Percentiles rank a stretch among this genome's conserved stretches.
phyloP scores from a whole-genome alignment of 1,284 basidiomycete genomes.

The Naganishia sp. region DNA sequence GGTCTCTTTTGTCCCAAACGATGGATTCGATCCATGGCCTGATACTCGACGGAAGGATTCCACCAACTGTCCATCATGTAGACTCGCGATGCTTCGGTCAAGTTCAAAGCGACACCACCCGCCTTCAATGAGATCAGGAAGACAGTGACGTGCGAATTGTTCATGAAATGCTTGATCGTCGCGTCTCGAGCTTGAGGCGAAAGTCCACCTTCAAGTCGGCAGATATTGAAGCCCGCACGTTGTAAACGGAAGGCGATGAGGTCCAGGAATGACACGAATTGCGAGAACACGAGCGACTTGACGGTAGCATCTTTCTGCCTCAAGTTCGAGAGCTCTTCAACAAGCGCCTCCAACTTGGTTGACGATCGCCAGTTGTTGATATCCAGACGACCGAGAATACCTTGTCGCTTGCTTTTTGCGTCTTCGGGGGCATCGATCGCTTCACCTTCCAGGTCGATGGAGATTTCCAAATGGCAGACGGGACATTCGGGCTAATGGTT shows the following conservation, averaged over 20 bases:
- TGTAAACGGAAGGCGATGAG: constrained; percentile 65
- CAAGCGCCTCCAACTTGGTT: constrained; percentile 93
- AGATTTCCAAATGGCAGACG: constrained; percentile 88
- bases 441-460: constrained; percentile 92
- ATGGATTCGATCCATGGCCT: constrained; percentile 80
- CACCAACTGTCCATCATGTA: constrained; percentile 83
- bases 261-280: constrained; percentile 51
- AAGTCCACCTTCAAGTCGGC: constrained; percentile 95
- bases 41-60: constrained; percentile 65
- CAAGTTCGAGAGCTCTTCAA: constrained; percentile 88
- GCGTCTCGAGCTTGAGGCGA: constrained; percentile 91
- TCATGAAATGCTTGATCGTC: constrained; percentile 94
- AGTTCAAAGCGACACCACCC: constrained; percentile 85
- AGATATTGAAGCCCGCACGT: constrained; percentile 85
- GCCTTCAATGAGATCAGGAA: constrained; percentile 95
- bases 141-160: constrained; percentile 89
- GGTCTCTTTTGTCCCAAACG: constrained; percentile 84
- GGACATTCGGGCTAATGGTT: constrained; percentile 88
- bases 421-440: constrained; percentile 79
- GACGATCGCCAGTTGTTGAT: constrained; percentile 80
- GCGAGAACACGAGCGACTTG: constrained; percentile 83
- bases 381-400: constrained; percentile 88
- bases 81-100: constrained; percentile 89
- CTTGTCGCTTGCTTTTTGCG: constrained; percentile 71
- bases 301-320: constrained; percentile 83